These are phyloP conservation scores for Orbilia blumenaviensis DNA, from an alignment of 2,329 filamentous ascomycete genomes.

Conservation along the genomic window DNA sequence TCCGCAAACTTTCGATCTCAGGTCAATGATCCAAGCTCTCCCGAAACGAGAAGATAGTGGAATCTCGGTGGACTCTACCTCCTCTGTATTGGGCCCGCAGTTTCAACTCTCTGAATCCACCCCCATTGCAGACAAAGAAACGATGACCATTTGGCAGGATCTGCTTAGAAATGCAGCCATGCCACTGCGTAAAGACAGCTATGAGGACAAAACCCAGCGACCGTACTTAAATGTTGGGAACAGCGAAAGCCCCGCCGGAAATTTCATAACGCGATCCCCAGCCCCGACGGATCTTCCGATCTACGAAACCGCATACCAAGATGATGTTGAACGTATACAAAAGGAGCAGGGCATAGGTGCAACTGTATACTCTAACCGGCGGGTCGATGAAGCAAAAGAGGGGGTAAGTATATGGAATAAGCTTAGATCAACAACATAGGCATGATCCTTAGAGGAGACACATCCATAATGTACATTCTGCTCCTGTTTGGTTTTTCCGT, in stretches of 20 bases:
- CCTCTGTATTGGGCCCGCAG: slow-evolving; percentile 58
- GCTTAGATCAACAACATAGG: slow-evolving; percentile 8
- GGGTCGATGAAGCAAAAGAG: slow-evolving; percentile 37
- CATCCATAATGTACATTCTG: slow-evolving; percentile 6
- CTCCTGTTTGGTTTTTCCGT: background rate
- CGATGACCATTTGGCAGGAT: slow-evolving; percentile 72
- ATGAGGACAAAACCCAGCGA: slow-evolving; percentile 53
- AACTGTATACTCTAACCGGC: slow-evolving; percentile 66
- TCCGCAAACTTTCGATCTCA: slow-evolving; percentile 58
- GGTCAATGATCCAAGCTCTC: slow-evolving; percentile 51
- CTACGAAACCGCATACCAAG: slow-evolving; percentile 86
- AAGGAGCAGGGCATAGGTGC: slow-evolving; percentile 64
- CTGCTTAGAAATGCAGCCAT: slow-evolving; percentile 72
- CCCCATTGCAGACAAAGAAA: slow-evolving; percentile 61
- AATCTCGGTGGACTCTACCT: slow-evolving; percentile 19
- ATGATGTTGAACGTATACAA: slow-evolving; percentile 79
- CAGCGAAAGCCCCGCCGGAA: slow-evolving; percentile 60
- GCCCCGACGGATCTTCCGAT: slow-evolving; percentile 84
- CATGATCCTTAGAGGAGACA: background rate
- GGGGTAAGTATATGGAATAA: slow-evolving; percentile 39
- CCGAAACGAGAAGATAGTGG: slow-evolving; percentile 55
- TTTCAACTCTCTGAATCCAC: slow-evolving; percentile 60
- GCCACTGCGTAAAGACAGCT: slow-evolving; percentile 58
- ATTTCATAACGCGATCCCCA: slow-evolving; percentile 81
- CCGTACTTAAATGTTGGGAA: slow-evolving; percentile 60